Percentiles rank a stretch among this genome's conserved stretches.
These are phyloP conservation scores for Kregervanrija pseudodelftensis DNA, from an alignment of 805 yeast genomes.

Conservation along the genomic window DNA sequence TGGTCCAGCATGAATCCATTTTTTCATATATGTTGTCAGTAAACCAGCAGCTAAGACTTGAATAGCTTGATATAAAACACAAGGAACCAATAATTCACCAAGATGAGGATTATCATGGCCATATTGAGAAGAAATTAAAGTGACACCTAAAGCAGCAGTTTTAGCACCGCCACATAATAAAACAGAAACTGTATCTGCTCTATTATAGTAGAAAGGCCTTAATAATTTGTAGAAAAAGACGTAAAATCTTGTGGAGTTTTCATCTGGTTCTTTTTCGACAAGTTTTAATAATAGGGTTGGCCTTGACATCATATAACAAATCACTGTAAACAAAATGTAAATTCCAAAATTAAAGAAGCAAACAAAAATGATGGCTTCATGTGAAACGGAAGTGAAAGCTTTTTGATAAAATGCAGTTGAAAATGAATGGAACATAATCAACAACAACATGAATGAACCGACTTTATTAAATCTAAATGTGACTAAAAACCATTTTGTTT, in stretches of 20 bases:
- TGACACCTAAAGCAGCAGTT: conserved; percentile 87
- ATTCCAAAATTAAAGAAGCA: conserved; percentile 78
- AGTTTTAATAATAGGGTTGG: conserved; percentile 39
- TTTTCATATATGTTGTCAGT: conserved; percentile 54
- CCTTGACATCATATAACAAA: conserved; percentile 54
- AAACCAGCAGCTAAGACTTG: conserved; percentile 79
- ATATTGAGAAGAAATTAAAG: conserved; percentile 54
- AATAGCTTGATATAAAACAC: conserved; percentile 79
- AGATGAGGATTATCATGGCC: conserved; percentile 53
- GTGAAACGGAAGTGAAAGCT: conserved; percentile 48
- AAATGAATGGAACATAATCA: conserved; percentile 53
- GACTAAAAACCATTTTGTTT: conserved; percentile 50
- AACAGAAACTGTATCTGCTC: conserved; percentile 66
- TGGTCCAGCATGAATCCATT: conserved; percentile 48
- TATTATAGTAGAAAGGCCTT: conserved; percentile 61
- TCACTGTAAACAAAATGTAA: conserved; percentile 63
- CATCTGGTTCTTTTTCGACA: conserved; percentile 40
- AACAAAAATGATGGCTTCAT: conserved; percentile 60
- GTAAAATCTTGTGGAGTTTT: conserved; percentile 38
- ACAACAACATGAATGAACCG: conserved; percentile 69
- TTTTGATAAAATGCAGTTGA: conserved; percentile 79
- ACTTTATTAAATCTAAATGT: conserved; percentile 59
- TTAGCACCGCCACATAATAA: conserved; percentile 90
- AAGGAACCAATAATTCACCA: conserved; percentile 70
- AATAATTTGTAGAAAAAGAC: conserved; percentile 35